These are phyloP conservation scores for Proliferodiscus dingleyae DNA, from an alignment of 2,329 filamentous ascomycete species.

Conservation along the genomic window DNA sequence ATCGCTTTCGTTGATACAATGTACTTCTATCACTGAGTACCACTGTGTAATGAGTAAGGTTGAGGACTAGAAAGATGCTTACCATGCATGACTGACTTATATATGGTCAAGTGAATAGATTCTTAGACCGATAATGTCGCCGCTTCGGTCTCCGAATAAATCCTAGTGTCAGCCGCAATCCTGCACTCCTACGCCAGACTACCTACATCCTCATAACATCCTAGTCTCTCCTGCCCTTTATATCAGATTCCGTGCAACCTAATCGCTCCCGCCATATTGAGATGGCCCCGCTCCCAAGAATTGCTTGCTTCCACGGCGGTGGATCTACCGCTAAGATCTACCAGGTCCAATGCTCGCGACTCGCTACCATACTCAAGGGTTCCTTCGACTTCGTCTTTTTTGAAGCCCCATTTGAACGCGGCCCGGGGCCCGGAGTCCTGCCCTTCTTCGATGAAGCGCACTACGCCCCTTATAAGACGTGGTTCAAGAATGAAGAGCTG, in stretches of 20 bases:
- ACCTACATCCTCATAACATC: not conserved
- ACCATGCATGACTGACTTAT: too few relatives aligned
- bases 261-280: not conserved
- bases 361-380: not conserved
- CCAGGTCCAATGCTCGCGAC: conserved; percentile 13
- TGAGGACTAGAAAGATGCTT: too few relatives aligned
- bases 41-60: too few relatives aligned
- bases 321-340: conserved; percentile 19
- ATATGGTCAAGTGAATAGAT: too few relatives aligned
- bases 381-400: conserved; percentile 11
- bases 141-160: too few relatives aligned
- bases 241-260: not conserved
- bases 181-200: too few relatives aligned
- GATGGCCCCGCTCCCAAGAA: conserved; percentile 14
- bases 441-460: conserved; percentile 15
- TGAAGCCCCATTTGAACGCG: conserved; percentile 15
- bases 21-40: too few relatives aligned
- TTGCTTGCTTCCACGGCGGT: conserved; percentile 23
- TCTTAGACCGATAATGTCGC: too few relatives aligned
- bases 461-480: conserved; percentile 20
- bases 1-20: too few relatives aligned
- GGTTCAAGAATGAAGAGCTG: conserved; percentile 10
- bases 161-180: too few relatives aligned
- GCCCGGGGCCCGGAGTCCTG: conserved; percentile 18
- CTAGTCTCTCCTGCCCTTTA: too few relatives aligned